Percentiles rank a stretch among this genome's conserved stretches.
These are phyloP conservation scores for Ulota crispa DNA, from an alignment of 225 moss, liverwort and hornwort genomes.

Conservation along the genomic window DNA sequence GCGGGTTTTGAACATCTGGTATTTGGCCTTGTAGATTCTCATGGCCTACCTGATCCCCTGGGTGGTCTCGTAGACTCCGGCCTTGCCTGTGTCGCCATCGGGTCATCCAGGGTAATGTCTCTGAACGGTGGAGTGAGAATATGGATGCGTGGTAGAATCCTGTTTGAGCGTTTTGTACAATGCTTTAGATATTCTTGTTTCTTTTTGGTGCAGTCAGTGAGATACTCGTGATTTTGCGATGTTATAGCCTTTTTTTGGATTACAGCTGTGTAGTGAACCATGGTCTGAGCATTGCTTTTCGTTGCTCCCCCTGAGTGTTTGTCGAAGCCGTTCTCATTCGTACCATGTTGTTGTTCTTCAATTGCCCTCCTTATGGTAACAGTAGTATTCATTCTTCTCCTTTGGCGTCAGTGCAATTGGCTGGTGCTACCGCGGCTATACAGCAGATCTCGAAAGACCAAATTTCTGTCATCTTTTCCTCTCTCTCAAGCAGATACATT, in stretches of 20 bases:
- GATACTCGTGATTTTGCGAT: conserved; percentile 18
- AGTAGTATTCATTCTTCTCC: conserved; percentile 34
- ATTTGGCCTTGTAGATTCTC: conserved; percentile 15
- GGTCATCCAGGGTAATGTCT: conserved; percentile 22
- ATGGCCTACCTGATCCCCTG: conserved; percentile 10
- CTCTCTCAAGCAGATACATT: conserved; percentile 54
- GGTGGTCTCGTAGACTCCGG: conserved; percentile 18
- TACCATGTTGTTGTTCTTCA: conserved; percentile 25
- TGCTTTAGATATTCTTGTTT: conserved; percentile 17
- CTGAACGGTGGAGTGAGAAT: conserved; percentile 16
- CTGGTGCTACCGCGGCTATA: conserved; percentile 43
- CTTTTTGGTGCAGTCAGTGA: background rate
- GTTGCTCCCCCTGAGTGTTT: conserved; percentile 20
- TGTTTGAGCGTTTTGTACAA: background rate
- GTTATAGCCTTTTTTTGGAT: conserved; percentile 10
- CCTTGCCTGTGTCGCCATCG: conserved; percentile 12
- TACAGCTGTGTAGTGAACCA: conserved; percentile 17
- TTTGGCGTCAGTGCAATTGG: conserved; percentile 54
- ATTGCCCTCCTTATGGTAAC: conserved; percentile 26
- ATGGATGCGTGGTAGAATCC: background rate
- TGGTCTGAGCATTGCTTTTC: conserved; percentile 16
- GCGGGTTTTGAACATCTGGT: conserved; percentile 5
- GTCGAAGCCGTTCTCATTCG: conserved; percentile 31
- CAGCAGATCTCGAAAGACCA: conserved; percentile 53
- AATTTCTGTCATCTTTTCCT: conserved; percentile 54